Percentiles rank a stretch among this genome's conserved stretches.
Evolutionary conservation across 306 rosid genomes (phyloP).

Genomic region (Acacia acuminata): DNA sequence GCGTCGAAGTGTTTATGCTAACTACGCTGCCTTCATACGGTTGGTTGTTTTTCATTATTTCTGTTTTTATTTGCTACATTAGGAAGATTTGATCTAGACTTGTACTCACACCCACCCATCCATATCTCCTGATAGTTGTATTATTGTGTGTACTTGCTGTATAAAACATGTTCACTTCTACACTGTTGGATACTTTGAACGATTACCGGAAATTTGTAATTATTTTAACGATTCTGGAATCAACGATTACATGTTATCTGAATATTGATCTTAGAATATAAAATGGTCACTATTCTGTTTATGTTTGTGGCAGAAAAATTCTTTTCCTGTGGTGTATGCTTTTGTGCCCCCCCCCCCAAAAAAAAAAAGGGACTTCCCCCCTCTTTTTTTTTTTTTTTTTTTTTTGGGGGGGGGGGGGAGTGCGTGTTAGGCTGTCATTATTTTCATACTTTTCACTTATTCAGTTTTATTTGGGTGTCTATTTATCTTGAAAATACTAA

Average conservation of each 20-base stretch:
- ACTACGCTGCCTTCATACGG: constrained; percentile 96
- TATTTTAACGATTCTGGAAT: background rate
- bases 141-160: constrained; percentile 18
- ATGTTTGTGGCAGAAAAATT: background rate
- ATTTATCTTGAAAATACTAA: background rate
- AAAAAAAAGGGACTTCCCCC: background rate
- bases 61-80: background rate
- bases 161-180: background rate
- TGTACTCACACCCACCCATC: background rate
- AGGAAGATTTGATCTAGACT: background rate
- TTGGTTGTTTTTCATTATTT: constrained; percentile 40
- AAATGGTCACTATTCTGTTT: background rate
- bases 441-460: constrained; percentile 3
- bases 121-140: background rate
- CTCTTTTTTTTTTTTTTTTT: too few species aligned
- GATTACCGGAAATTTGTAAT: constrained; percentile 9
- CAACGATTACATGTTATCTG: background rate
- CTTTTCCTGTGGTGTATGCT: background rate
- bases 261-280: background rate
- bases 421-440: too few species aligned
- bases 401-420: background rate
- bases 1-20: constrained; percentile 99
- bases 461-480: background rate
- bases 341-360: background rate
- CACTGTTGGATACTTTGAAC: background rate